Evolutionary conservation across 208 protist species (phyloP), one percentile per base, ranked within the genome.

Genomic region (Trypanosoma theileri): DNA sequence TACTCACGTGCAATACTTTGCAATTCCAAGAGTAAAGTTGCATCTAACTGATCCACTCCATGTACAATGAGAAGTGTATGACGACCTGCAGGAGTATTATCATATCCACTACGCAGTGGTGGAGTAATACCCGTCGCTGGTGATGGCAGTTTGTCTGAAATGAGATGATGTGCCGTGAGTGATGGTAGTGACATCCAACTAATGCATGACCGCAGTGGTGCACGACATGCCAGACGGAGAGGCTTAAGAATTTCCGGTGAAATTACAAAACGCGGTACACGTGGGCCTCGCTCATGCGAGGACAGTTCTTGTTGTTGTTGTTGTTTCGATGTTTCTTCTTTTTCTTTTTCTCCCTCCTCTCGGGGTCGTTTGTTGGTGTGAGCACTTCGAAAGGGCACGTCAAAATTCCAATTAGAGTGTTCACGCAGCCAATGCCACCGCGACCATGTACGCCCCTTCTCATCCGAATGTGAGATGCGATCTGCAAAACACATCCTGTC

Each of bases 1-100:
- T 81, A 73, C 12, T 66, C 75, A 1, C 70, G 67, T 35, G 75
- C 81, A 17, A 94, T 79, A 24, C 59, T 53, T 60, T 82, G 62
- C n/a, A 94, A 55, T 56, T 76, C 61, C 22, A 70, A 28, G 8
- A 72, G 41, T 19, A 73, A 61, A 16, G 75, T 72, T 1, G 73
- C 57, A 28, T 89, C 75, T 8, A 94, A 69, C 50, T 81, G 60
- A 66, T 94, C 88, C 0, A 89, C 67, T 35, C 86, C 78, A 67
- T 91, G 88, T 35, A 94, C 57, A 19, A 88, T 75, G 48, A 94
- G 75, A 17, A 94, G 26, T 53, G 75, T 58, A 1, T 68, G 71
- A 50, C 54, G 77, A 40, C 55, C 55, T 4, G 58, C 56, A 24
- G 44, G 40, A 46, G 0, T 48, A 48, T 48, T 48, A 48, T 11